phyloP scores from a whole-genome alignment of 192 early-diverging fungal genomes.

The Pilaira anomala region DNA sequence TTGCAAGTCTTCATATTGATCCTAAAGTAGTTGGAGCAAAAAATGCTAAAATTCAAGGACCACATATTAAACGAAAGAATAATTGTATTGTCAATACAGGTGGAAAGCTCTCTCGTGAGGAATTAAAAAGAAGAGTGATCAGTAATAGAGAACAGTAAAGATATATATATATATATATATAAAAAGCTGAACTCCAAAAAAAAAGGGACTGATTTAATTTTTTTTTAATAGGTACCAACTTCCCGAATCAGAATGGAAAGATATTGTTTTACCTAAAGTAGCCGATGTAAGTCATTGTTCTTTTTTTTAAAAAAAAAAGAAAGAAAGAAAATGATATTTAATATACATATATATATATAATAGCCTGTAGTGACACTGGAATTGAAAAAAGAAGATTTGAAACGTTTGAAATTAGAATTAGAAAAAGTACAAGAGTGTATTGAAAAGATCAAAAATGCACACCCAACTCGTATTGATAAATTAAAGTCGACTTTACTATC shows the following conservation, averaged over 20 bases:
- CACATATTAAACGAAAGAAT: conserved; percentile 87
- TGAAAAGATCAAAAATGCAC: conserved; percentile 35
- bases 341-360: not conserved
- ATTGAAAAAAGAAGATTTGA: conserved; percentile 59
- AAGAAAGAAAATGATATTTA: not conserved
- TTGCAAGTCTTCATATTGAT: conserved; percentile 90
- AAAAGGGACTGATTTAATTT: not conserved
- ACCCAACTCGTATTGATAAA: conserved; percentile 27
- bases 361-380: conserved; percentile 51
- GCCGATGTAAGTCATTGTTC: conserved; percentile 60
- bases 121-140: conserved; percentile 63
- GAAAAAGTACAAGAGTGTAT: conserved; percentile 58
- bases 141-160: conserved; percentile 74
- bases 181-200: not conserved
- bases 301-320: not conserved
- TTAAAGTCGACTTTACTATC: conserved; percentile 15
- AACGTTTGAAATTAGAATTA: conserved; percentile 55
- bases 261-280: conserved; percentile 66
- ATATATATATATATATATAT: too few species aligned
- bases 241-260: conserved; percentile 61
- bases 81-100: conserved; percentile 94
- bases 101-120: conserved; percentile 61
- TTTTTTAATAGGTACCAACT: conserved; percentile 60
- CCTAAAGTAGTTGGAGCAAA: conserved; percentile 79
- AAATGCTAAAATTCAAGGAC: conserved; percentile 80